Base-by-base conservation (phyloP, 169 alveolate species). In the Plasmodium malariae region DNA sequence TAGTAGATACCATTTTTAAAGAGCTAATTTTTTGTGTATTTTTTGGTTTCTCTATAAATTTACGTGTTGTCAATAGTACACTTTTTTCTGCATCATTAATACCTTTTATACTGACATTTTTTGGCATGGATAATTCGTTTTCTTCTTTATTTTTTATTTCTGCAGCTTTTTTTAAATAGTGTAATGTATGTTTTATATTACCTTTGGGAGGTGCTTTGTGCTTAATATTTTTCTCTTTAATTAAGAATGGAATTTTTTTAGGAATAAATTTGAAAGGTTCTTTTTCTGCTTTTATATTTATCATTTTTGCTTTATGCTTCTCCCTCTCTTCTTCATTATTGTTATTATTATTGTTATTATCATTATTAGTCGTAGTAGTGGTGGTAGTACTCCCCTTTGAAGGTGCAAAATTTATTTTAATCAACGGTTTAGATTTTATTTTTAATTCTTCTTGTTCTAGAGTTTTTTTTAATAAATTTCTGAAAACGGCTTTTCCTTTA, bases 191-290 rank as follows among this genome's bases (percentile, higher is more conserved):
- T 65, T 80, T 80, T 80, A 67, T 51, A 69, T 48, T 51, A 9
- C 65, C 80, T 57, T 80, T 80, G n/a, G 80, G 72, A 17, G 90
- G 90, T 9, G 80, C 83, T 59, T 80, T 80, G 28, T 48, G 55
- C 19, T 67, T 80, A 49, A 63, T 60, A 68, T 24, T 49, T 48
- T 80, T 80, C 30, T 80, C 83, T 68, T 80, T 80, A 48, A 48
- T 43, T 70, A 80, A 55, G 30, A 67, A 65, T 55, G 90, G 90
- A 2, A 80, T 21, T 17, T 17, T 21, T 67, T 80, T 80, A 19
- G 67, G 78, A 36, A 62, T 24, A 30, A 65, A 30, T 40, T 67
- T 80, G 26, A 65, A 34, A 63, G 69, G 19, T n/a, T 21, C 19
- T 80, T 59, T 80, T 68, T 49, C 83, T 6, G 71, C 21, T 34